Base-by-base conservation (phyloP, 1,139 yeast genomes). In the Candida dubliniensis region DNA sequence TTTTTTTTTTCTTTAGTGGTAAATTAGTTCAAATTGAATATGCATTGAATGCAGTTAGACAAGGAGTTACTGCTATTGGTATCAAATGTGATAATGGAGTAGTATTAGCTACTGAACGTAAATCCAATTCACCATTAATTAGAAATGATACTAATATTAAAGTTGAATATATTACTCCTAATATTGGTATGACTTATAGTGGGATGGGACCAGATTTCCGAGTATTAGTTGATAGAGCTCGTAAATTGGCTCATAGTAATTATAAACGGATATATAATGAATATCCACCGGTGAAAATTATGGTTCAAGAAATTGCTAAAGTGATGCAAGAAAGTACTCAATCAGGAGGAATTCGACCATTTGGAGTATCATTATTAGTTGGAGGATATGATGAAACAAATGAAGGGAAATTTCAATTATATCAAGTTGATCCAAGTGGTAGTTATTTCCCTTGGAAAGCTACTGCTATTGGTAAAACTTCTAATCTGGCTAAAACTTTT, bases 371-470 rank as follows among this genome's bases (percentile, higher is more conserved):
- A 8, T 74, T 95, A 49, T 74, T 95, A 46, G 91, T 93, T 31
- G 99, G 98, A 8, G 99, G 99, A 25, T 81, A 88, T 64, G 99
- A 95, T 62, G 90, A 87, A 36, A 84, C 74, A 77, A 61, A 85
- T 67, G 68, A 90, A 81, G 48, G 59, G 23, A 18, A 18, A 14
- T 90, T 81, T 66, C 89, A 88, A 60, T 76, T 95, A 51, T 95
- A 93, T 66, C 99, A 95, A 67, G 96, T 95, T 40, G 99, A 95
- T 69, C 99, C 99, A 5, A 87, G 96, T 5, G 99, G 99, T 11
- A 84, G 96, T 44, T 95, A 87, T 66, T 95, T 89, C 78, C 98
- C 99, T n/a, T 95, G 99, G 99, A 93, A 93, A 68, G 99, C 99
- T 26, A 93, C 99, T 3, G 98, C 99, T 26, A 93, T 95, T 57